phyloP scores from a whole-genome alignment of 768 basidiomycete genomes.

The Ephemerocybe angulata region DNA sequence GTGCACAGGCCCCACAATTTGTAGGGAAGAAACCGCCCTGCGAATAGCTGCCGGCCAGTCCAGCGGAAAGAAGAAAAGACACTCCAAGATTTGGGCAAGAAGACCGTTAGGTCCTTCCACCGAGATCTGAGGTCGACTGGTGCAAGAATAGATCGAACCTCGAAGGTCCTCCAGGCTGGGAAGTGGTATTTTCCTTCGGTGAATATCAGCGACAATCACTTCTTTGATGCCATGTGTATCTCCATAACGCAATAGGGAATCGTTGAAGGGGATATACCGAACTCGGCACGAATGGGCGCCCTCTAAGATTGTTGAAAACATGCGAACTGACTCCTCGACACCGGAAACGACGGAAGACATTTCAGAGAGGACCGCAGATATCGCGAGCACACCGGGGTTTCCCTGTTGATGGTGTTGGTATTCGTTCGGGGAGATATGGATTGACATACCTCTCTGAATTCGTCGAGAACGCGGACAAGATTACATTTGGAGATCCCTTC shows the following conservation, averaged over 20 bases:
- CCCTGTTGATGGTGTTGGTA: too few relatives aligned
- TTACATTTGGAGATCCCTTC: too few relatives aligned
- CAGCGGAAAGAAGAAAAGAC: not conserved
- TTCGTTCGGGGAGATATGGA: too few relatives aligned
- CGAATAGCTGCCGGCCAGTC: not conserved
- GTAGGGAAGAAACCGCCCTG: not conserved
- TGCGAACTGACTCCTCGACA: too few relatives aligned
- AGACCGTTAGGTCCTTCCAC: not conserved
- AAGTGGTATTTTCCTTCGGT: slow-evolving; percentile 44
- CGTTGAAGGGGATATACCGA: not conserved
- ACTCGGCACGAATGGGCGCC: not conserved
- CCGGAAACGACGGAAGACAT: too few relatives aligned
- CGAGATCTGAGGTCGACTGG: not conserved
- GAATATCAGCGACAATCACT: slow-evolving; percentile 43
- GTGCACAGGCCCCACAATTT: slow-evolving; percentile 16
- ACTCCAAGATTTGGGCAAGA: not conserved
- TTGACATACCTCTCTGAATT: too few relatives aligned
- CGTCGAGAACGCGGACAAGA: too few relatives aligned
- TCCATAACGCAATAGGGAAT: not conserved
- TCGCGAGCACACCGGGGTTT: too few relatives aligned
- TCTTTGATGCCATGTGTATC: slow-evolving; percentile 4
- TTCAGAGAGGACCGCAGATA: too few relatives aligned
- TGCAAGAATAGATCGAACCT: slow-evolving; percentile 12
- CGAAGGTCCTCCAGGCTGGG: slow-evolving; percentile 45
- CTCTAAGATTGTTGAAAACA: too few relatives aligned